Evolutionary conservation across 495 filamentous ascomycete species (phyloP).

Genomic region (Hyaloscypha bicolor): DNA sequence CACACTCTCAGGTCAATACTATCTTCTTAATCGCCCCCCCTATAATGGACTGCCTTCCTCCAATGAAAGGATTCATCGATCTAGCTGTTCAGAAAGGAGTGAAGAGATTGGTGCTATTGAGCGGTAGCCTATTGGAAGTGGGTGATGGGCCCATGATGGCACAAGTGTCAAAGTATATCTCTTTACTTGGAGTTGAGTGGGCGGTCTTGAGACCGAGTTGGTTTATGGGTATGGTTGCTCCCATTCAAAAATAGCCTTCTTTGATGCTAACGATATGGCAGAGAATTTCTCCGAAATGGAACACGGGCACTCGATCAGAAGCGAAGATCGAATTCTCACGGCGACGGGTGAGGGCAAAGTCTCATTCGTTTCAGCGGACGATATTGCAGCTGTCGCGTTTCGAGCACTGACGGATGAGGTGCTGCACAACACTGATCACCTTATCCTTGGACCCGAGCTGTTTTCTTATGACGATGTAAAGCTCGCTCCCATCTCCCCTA

Average conservation of each 20-base stretch:
- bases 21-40: conserved; percentile 44
- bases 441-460: conserved; percentile 49
- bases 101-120: conserved; percentile 47
- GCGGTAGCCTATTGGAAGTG: conserved; percentile 40
- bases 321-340: conserved; percentile 48
- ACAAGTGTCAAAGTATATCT: conserved; percentile 42
- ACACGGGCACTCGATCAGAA: conserved; percentile 37
- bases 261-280: conserved; percentile 35
- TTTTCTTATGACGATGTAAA: conserved; percentile 49
- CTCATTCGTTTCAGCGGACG: conserved; percentile 48
- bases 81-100: conserved; percentile 37
- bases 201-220: conserved; percentile 28
- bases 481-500: neutral
- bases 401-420: conserved; percentile 41
- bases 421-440: conserved; percentile 46
- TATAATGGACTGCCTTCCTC: conserved; percentile 35
- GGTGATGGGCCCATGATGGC: conserved; percentile 43
- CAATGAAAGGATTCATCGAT: conserved; percentile 45
- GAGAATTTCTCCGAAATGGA: conserved; percentile 37
- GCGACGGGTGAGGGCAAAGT: conserved; percentile 46
- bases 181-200: conserved; percentile 42
- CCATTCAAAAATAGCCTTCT: neutral
- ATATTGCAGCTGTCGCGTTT: conserved; percentile 51
- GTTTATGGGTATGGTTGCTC: conserved; percentile 29
- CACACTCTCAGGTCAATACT: conserved; percentile 30